Conservation (phyloP, 116 monocot genomes). For the Iris pallida region DNA sequence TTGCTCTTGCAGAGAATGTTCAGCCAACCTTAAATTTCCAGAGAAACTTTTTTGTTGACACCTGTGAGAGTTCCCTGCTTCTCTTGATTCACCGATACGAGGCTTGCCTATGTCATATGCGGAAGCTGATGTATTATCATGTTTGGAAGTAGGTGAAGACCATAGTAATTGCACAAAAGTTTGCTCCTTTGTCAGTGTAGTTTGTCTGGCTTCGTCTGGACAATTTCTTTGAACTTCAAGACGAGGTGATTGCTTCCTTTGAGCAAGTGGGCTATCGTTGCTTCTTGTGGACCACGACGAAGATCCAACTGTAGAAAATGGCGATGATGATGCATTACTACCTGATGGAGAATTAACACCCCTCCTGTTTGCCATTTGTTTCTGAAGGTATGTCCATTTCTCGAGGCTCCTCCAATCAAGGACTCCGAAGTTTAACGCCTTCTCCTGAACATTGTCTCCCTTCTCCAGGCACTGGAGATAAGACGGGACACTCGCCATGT, state of each 20-base stretch:
- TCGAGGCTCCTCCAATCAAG: conserved; percentile 51
- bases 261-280: conserved; percentile 10
- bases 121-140: neutral
- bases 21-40: neutral
- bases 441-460: conserved; percentile 19
- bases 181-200: neutral
- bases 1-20: conserved; percentile 11
- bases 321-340: conserved; percentile 9
- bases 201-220: neutral
- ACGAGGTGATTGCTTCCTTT: conserved; percentile 9
- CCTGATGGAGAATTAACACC: conserved; percentile 12
- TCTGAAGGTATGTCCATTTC: conserved; percentile 28
- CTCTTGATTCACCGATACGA: conserved; percentile 11
- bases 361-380: neutral
- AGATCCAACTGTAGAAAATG: conserved; percentile 16
- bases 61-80: conserved; percentile 8
- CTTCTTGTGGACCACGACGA: conserved; percentile 16
- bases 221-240: neutral
- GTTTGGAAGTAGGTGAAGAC: conserved; percentile 3
- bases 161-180: neutral
- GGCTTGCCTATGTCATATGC: neutral
- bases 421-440: conserved; percentile 62
- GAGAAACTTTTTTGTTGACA: conserved; percentile 5
- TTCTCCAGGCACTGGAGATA: conserved; percentile 15
- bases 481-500: conserved; percentile 24